Conservation (phyloP, 768 basidiomycete genomes). For the Terana coerulea region DNA sequence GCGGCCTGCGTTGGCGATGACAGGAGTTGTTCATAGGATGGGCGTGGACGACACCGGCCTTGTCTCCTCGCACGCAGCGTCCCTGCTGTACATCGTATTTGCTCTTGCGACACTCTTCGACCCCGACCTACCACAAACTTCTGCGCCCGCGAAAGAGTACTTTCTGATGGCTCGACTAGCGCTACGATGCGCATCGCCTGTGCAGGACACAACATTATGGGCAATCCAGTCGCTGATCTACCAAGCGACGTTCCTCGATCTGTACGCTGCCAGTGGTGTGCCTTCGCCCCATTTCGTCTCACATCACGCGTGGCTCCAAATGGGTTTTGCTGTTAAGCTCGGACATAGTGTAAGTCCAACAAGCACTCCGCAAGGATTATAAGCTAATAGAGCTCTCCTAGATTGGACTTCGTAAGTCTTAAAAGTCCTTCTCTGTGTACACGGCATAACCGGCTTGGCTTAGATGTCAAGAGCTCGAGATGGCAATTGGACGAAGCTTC, state of each 20-base stretch:
- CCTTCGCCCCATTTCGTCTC: conserved; percentile 36
- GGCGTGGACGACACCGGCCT: conserved; percentile 37
- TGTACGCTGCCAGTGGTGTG: conserved; percentile 47
- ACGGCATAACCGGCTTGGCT: not conserved
- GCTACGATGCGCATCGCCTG: conserved; percentile 44
- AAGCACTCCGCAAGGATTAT: not conserved
- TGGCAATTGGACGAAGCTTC: conserved; percentile 52
- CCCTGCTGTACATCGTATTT: conserved; percentile 64
- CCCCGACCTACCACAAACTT: conserved; percentile 41
- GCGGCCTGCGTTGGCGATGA: not conserved
- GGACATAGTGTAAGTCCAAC: conserved; percentile 60
- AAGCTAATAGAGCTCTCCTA: conserved; percentile 32
- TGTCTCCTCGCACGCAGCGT: conserved; percentile 44
- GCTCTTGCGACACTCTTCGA: conserved; percentile 66
- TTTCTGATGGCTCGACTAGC: conserved; percentile 55
- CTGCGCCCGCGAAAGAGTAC: conserved; percentile 56
- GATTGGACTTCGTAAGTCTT: conserved; percentile 14
- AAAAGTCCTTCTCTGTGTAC: not conserved
- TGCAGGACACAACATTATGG: conserved; percentile 47
- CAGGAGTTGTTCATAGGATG: conserved; percentile 1
- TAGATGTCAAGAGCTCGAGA: conserved; percentile 57
- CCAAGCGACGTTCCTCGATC: conserved; percentile 46
- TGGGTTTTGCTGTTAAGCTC: conserved; percentile 57
- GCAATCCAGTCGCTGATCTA: conserved; percentile 50
- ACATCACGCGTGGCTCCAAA: conserved; percentile 47